phyloP scores from a whole-genome alignment of 371 early-diverging fungal genomes.

The Mortierella polycephala region DNA sequence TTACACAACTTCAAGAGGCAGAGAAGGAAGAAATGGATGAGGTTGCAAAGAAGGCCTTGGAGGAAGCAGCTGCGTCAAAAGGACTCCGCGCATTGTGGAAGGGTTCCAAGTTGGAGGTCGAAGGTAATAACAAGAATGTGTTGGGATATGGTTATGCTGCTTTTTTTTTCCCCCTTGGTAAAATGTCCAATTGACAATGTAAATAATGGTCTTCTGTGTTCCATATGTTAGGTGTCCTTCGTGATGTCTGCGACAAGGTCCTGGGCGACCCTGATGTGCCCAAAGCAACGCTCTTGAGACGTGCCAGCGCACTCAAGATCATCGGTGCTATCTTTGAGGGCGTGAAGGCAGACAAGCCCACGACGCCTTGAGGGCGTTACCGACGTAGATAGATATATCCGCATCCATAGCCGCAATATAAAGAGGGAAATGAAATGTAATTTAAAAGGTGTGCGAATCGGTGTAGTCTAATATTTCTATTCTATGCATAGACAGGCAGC shows the following conservation, averaged over 20 bases:
- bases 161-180: background rate
- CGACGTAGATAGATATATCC: background rate
- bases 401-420: background rate
- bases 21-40: constrained; percentile 82
- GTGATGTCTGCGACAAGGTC: constrained; percentile 91
- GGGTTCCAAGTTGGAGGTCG: constrained; percentile 94
- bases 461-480: no score
- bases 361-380: constrained; percentile 2
- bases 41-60: constrained; percentile 70
- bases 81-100: constrained; percentile 94
- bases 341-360: constrained; percentile 62
- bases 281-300: constrained; percentile 64
- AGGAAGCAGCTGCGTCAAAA: constrained; percentile 78
- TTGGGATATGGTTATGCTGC: background rate
- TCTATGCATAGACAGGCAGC: no score
- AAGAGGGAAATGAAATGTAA: background rate
- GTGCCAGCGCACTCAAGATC: constrained; percentile 77
- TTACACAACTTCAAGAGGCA: constrained; percentile 86
- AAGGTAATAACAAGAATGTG: constrained; percentile 53
- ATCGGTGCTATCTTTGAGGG: constrained; percentile 77
- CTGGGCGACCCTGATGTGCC: constrained; percentile 70
- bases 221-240: constrained; percentile 68
- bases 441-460: no score
- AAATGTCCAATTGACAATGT: background rate
- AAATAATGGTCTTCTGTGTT: background rate